Base-by-base conservation (phyloP, 1,139 yeast species). In the Taphrina deformans region DNA sequence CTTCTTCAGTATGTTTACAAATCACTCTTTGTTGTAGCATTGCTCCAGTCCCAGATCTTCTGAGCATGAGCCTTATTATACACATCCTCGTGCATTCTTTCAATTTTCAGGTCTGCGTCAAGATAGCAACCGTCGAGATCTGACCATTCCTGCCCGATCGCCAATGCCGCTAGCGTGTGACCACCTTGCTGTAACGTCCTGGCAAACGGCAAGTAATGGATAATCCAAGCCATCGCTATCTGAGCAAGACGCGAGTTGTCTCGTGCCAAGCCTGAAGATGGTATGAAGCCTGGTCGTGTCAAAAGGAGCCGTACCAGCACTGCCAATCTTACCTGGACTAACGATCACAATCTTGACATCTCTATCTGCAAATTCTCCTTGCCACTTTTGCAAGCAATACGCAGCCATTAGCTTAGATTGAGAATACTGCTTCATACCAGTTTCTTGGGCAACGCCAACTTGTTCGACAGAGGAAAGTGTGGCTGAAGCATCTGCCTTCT, bases 1-100 rank as follows among this genome's bases (percentile, higher is more conserved):
- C n/a, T n/a, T n/a, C n/a, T n/a, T n/a, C n/a, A n/a, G n/a, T n/a
- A n/a, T n/a, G n/a, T n/a, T n/a, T n/a, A n/a, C n/a, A n/a, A n/a
- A n/a, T n/a, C n/a, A n/a, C n/a, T n/a, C n/a, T n/a, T 38, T 38
- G 18, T 38, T 4, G 18, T 38, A 12, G 41, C n/a, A 12, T 6
- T 14, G n/a, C 62, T 60, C 65, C 65, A 52, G 2, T 51, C 14
- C 59, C 59, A 52, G n/a, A 61, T 53, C 45, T 21, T 29, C 27
- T 31, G 23, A 7, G 59, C 45, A 16, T 31, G 44, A 1, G 6
- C 53, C 6, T 41, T 53, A 18, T 44, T 21, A 31, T 61, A 61
- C 6, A 48, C 65, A 27, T 41, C 59, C 18, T 53, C 65, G 16
- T 61, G 65, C 65, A 61, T 61, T 6, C 46, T 27, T 23, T 45